These are phyloP conservation scores for Coniferiporia weirii DNA, from an alignment of 1,284 basidiomycete genomes.

Conservation along the genomic window DNA sequence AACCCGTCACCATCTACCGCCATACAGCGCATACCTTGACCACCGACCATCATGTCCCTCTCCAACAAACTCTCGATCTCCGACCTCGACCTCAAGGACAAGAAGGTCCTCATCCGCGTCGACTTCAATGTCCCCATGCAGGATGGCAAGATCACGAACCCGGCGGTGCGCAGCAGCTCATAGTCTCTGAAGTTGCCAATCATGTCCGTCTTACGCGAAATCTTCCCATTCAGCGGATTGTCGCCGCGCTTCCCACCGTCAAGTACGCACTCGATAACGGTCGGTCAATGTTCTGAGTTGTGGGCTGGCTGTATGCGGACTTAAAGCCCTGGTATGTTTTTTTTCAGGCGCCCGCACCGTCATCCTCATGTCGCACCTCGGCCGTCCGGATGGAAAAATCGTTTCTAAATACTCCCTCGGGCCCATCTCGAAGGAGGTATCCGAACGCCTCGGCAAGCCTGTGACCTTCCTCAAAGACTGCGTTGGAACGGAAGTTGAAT, in stretches of 20 bases:
- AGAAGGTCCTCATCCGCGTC: slow-evolving; percentile 92
- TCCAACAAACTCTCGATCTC: slow-evolving; percentile 92
- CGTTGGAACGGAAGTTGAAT: slow-evolving; percentile 83
- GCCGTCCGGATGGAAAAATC: slow-evolving; percentile 92
- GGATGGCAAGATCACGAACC: slow-evolving; percentile 91
- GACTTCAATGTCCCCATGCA: slow-evolving; percentile 98
- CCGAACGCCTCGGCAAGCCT: slow-evolving; percentile 61
- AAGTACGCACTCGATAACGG: slow-evolving; percentile 90
- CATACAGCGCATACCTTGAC: slow-evolving; percentile 22
- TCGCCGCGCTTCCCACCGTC: slow-evolving; percentile 94
- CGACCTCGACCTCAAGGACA: slow-evolving; percentile 86
- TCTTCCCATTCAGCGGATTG: slow-evolving; percentile 70
- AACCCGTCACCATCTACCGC: too few species aligned
- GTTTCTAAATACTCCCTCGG: slow-evolving; percentile 89
- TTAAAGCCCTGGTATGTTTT: not conserved
- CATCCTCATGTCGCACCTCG: slow-evolving; percentile 97
- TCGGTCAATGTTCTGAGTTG: slow-evolving; percentile 29
- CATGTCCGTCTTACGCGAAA: slow-evolving; percentile 13
- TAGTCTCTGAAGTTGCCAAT: slow-evolving; percentile 2
- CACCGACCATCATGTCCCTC: slow-evolving; percentile 71
- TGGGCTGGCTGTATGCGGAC: slow-evolving; percentile 13
- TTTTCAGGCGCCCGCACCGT: slow-evolving; percentile 74
- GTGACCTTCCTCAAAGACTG: slow-evolving; percentile 86
- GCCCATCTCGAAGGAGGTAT: slow-evolving; percentile 76
- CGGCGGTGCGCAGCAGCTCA: slow-evolving; percentile 61